Conservation (phyloP, 2,329 filamentous ascomycete genomes). For the Colletotrichum truncatum region DNA sequence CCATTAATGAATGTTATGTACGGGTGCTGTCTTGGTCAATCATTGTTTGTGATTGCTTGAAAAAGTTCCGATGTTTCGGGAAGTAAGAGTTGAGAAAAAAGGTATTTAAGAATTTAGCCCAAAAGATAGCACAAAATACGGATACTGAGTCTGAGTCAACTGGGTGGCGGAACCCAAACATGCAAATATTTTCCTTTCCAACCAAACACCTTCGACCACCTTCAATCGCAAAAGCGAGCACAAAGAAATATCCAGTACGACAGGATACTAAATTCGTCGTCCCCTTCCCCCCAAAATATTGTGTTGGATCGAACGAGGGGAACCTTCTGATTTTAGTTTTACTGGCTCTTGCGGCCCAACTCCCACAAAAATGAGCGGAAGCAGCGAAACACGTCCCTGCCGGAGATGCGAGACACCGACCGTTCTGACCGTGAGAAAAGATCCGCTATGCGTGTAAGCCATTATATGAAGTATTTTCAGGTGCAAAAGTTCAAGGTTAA, state of each 20-base stretch:
- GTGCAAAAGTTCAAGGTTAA: conserved; percentile 19
- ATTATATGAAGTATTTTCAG: not conserved
- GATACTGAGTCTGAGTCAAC: no score
- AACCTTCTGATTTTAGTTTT: not conserved
- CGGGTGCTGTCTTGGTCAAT: no score
- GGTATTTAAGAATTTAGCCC: not conserved
- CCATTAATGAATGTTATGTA: no score
- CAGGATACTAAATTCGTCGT: no score
- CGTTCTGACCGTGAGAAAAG: conserved; percentile 33
- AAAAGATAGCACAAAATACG: conserved; percentile 2
- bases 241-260: no score
- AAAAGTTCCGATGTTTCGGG: not conserved
- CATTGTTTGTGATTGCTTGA: no score
- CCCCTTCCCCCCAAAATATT: no score
- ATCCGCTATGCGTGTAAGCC: conserved; percentile 38
- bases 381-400: conserved; percentile 28
- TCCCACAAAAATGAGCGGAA: conserved; percentile 15
- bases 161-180: conserved; percentile 13
- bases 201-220: not conserved
- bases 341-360: not conserved
- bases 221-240: not conserved
- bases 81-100: not conserved
- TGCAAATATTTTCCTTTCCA: not conserved
- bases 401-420: conserved; percentile 35
- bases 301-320: no score